These are phyloP conservation scores for Entomophthora muscae DNA, from an alignment of 371 early-diverging fungal species.

Conservation along the genomic window DNA sequence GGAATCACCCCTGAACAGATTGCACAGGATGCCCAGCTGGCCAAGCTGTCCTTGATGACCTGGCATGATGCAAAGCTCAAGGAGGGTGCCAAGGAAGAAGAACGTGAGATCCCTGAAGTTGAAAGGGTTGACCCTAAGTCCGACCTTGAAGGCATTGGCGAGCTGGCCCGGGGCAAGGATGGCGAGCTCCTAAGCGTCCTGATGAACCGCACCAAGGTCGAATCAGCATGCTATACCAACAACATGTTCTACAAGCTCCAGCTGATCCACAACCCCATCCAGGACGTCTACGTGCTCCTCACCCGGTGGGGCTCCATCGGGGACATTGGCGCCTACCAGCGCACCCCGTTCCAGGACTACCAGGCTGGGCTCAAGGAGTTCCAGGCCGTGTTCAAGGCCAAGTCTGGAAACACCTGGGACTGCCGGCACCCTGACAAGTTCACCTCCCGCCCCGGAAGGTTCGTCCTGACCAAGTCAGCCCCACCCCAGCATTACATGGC, in stretches of 20 bases:
- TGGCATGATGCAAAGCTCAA: no score
- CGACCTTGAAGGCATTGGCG: conserved; percentile 20
- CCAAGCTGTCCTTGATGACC: no score
- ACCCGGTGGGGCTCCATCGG: conserved; percentile 37
- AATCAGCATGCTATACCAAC: conserved; percentile 12
- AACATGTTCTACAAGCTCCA: conserved; percentile 37
- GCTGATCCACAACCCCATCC: no score
- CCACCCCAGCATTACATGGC: no score
- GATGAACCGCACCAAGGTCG: conserved; percentile 28
- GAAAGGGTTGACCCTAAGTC: conserved; percentile 20
- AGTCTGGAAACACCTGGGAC: conserved; percentile 33
- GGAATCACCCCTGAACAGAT: no score
- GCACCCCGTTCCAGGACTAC: conserved; percentile 26
- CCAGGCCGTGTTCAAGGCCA: conserved; percentile 33
- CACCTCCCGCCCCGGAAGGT: conserved; percentile 23
- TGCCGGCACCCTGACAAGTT: conserved; percentile 14
- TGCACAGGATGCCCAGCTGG: no score
- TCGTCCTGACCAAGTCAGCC: conserved; percentile 16
- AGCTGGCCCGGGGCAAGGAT: conserved; percentile 17
- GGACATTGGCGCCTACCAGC: conserved; percentile 31
- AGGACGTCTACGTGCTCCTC: conserved; percentile 32
- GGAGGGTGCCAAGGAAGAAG: conserved; percentile 11
- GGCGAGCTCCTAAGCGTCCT: conserved; percentile 22
- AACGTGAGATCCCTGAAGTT: neutral
- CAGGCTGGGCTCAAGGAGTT: conserved; percentile 32